Evolutionary conservation across 108 stramenopile species (phyloP).

Genomic region (Pseudonitzschia delicatissima): DNA sequence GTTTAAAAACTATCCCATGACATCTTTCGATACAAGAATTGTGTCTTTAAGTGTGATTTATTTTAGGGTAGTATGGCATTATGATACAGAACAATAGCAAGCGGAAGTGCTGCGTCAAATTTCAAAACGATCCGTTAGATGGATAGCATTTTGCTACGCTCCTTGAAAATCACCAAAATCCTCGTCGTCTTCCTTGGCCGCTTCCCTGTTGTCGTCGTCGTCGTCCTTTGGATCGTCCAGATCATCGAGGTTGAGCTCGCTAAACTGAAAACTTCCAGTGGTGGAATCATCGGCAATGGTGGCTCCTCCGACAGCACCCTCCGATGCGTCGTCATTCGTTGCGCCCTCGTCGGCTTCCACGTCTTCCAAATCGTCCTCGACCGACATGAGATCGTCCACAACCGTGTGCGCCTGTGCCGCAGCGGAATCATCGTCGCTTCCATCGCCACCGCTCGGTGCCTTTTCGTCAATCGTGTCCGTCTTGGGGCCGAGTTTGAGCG

Average conservation of each 20-base stretch:
- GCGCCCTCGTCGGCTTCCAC: no score
- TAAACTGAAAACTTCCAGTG: neutral
- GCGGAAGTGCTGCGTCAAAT: no score
- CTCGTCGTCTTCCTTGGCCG: neutral
- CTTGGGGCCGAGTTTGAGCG: neutral
- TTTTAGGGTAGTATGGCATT: no score
- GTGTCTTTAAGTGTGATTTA: no score
- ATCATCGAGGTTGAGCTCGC: neutral
- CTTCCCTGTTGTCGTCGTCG: slow-evolving; percentile 1
- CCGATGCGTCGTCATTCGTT: neutral
- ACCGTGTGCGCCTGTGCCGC: no score
- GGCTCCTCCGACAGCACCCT: neutral
- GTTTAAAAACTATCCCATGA: no score
- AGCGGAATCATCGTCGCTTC: slow-evolving; percentile 4
- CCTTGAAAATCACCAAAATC: slow-evolving; percentile 1
- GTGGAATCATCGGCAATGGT: neutral
- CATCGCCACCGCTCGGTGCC: no score
- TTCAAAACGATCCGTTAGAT: no score
- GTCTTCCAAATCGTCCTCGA: neutral
- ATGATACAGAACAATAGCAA: no score
- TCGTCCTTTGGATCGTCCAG: neutral
- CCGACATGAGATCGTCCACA: neutral
- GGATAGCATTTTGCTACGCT: no score
- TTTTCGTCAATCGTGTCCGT: slow-evolving; percentile 1
- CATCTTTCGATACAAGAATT: no score